Conservation (phyloP, 2,329 filamentous ascomycete species). For the Ascochyta rabiei region DNA sequence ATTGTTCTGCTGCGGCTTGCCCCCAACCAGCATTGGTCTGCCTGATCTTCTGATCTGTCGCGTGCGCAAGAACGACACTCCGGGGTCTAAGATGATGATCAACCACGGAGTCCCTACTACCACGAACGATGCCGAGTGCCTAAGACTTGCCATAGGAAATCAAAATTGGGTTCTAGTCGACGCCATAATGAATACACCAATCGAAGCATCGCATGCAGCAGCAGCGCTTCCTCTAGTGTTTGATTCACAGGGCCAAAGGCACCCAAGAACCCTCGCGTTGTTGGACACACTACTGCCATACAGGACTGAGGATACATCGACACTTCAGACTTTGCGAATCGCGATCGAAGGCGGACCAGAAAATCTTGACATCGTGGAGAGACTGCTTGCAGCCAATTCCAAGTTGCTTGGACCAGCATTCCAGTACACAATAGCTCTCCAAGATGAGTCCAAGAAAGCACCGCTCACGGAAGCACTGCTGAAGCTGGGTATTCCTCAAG, state of each 20-base stretch:
- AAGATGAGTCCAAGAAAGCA: constrained; percentile 31
- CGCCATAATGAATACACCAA: constrained; percentile 30
- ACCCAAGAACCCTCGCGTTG: constrained; percentile 30
- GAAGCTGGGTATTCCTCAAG: constrained; percentile 36
- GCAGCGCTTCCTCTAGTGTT: constrained; percentile 40
- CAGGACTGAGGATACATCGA: constrained; percentile 32
- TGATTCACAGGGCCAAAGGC: constrained; percentile 28
- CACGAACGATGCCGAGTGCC: constrained; percentile 39
- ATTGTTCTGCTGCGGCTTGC: constrained; percentile 43
- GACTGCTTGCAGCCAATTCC: constrained; percentile 31
- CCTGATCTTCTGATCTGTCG: constrained; percentile 38
- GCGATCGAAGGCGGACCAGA: constrained; percentile 37
- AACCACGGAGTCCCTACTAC: constrained; percentile 33
- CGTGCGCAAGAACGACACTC: constrained; percentile 34
- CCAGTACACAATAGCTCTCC: constrained; percentile 30
- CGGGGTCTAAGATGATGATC: constrained; percentile 41
- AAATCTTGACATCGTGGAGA: constrained; percentile 43
- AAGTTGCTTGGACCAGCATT: constrained; percentile 36
- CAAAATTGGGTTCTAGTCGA: constrained; percentile 39
- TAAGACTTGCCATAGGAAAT: constrained; percentile 34
- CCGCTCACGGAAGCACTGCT: constrained; percentile 35
- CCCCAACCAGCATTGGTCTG: constrained; percentile 33
- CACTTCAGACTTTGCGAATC: constrained; percentile 29
- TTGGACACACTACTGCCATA: constrained; percentile 36
- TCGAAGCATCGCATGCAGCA: constrained; percentile 39